Evolutionary conservation across 768 basidiomycete genomes (phyloP), one percentile per base, ranked within the genome.

Genomic region (Lanmaoa pseudosensibilis): DNA sequence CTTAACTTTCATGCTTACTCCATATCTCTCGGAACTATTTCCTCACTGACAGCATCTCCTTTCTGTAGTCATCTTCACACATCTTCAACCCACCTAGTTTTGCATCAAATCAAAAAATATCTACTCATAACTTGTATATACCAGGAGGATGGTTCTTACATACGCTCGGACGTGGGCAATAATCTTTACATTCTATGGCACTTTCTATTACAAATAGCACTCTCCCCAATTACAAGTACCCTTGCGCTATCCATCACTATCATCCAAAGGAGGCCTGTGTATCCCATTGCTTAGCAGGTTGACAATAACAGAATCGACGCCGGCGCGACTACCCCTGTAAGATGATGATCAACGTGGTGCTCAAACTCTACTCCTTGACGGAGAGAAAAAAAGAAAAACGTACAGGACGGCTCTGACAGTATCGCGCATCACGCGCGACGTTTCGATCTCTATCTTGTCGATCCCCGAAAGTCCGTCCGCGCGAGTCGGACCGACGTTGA

Each of bases 401-500:
- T 62, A 93, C 90, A 88, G 63, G 23, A 90, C 75, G 9, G 74
- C 68, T 53, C 71, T 75, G 16, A 84, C 87, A 46, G 84, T 87
- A 8, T 86, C 83, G 44, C 79, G 76, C 73, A 97, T 78, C 36
- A 96, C 81, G n/a, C 72, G 70, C 8, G 94, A 90, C 45, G 85
- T 87, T 5, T 82, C 74, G 55, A 90, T 77, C 56, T 95, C 91
- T 55, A 97, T 79, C 73, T 94, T 92, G 60, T 89, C 85, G 49
- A 96, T 74, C 9, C 82, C 88, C 6, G 74, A 67, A 40, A 87
- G 65, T 27, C 71, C 74, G 67, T 98, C 96, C 3, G 88, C 95
- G 40, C 96, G 83, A 3, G 92, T 88, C 3, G 94, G 94, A 8
- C 96, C 96, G 21, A 92, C 75, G 61, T 97, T 96, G 49, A 98